Conservation (phyloP, 1,284 basidiomycete species). For the Puccinia hordei region DNA sequence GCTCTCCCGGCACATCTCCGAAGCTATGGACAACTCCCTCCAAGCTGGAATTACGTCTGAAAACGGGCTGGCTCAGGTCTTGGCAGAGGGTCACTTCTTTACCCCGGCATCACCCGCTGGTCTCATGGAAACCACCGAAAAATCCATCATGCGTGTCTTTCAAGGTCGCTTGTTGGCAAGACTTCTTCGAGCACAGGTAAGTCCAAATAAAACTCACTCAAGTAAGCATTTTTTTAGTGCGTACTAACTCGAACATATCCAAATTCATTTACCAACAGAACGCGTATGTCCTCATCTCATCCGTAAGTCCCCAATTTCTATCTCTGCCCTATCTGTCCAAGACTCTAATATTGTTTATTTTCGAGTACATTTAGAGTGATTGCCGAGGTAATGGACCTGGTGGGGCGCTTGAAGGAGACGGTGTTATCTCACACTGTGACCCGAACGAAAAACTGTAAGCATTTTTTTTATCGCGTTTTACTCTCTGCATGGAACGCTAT, state of each 20-base stretch:
- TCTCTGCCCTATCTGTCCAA: neutral
- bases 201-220: neutral
- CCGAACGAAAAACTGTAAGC: slow-evolving; percentile 14
- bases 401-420: slow-evolving; percentile 26
- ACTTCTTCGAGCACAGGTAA: slow-evolving; percentile 39
- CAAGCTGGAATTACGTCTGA: slow-evolving; percentile 18
- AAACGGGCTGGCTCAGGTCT: slow-evolving; percentile 20
- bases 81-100: slow-evolving; percentile 31
- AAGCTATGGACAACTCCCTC: slow-evolving; percentile 19
- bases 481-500: no score
- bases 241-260: neutral
- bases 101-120: slow-evolving; percentile 9
- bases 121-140: slow-evolving; percentile 41
- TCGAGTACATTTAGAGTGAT: neutral
- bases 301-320: slow-evolving; percentile 13
- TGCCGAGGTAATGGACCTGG: slow-evolving; percentile 35
- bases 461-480: no score
- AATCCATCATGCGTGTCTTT: slow-evolving; percentile 17
- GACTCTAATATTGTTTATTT: neutral
- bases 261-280: neutral
- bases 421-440: slow-evolving; percentile 39
- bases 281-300: slow-evolving; percentile 26
- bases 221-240: neutral
- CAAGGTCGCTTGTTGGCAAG: slow-evolving; percentile 40
- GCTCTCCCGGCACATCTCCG: neutral